Conservation (phyloP, 176 grass and related monocot species). For the Lolium perenne region DNA sequence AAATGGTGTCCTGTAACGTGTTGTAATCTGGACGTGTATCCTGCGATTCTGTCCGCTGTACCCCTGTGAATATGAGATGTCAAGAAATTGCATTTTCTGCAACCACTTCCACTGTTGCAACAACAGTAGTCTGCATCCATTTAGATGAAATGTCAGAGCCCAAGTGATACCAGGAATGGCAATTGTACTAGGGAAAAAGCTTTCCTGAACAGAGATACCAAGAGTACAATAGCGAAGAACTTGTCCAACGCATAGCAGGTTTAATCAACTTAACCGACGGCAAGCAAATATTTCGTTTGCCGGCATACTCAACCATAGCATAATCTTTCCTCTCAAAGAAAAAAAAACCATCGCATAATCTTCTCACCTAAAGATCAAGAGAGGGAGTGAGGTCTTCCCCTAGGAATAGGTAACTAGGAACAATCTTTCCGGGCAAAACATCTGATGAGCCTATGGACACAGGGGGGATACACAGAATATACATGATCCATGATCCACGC, state of each 20-base stretch:
- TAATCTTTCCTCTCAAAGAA: no score
- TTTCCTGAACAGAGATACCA: neutral
- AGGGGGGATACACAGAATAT: conserved; percentile 28
- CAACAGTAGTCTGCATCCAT: neutral
- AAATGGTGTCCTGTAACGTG: neutral
- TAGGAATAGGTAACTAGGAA: conserved; percentile 5
- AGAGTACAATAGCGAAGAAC: neutral
- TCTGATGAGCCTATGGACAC: conserved; percentile 31
- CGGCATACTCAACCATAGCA: neutral
- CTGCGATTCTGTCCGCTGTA: neutral
- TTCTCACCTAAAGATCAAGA: conserved; percentile 15
- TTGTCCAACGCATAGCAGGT: conserved; percentile 12
- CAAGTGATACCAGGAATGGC: neutral
- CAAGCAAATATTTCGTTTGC: conserved; percentile 14
- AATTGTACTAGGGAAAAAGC: neutral
- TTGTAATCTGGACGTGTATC: neutral
- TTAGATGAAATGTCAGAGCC: neutral
- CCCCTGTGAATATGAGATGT: neutral
- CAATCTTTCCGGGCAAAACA: neutral
- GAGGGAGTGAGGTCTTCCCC: conserved; percentile 35
- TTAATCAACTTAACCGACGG: conserved; percentile 12
- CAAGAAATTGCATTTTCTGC: neutral
- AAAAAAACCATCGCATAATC: conserved; percentile 16
- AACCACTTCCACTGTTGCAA: neutral
- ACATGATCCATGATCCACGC: conserved; percentile 7